These are phyloP conservation scores for Cinchona pubescens DNA, from an alignment of 257 asterid genomes.

Conservation along the genomic window DNA sequence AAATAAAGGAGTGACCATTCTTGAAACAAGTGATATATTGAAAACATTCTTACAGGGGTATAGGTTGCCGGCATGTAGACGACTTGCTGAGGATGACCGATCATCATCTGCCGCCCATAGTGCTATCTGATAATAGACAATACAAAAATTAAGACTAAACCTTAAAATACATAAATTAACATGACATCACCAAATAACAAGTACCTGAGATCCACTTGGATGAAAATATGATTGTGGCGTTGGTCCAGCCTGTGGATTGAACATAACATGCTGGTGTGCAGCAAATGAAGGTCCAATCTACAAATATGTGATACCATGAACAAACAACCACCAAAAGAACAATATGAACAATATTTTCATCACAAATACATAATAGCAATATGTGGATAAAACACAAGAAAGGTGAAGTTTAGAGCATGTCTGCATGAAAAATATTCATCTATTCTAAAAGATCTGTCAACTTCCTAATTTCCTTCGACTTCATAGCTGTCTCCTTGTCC, in stretches of 20 bases:
- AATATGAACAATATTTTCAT: background rate
- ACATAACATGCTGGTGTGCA: conserved; percentile 67
- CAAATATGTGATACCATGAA: conserved; percentile 15
- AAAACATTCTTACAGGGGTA: conserved; percentile 62
- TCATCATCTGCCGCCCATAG: conserved; percentile 90
- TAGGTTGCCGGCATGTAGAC: conserved; percentile 71
- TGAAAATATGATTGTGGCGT: conserved; percentile 76
- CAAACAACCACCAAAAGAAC: background rate
- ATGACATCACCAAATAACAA: conserved; percentile 22
- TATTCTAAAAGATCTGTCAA: background rate
- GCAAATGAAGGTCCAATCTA: conserved; percentile 73
- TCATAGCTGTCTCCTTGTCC: background rate
- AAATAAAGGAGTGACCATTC: background rate
- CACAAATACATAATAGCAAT: background rate
- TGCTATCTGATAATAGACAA: conserved; percentile 27
- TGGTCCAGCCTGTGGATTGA: conserved; percentile 70
- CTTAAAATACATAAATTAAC: background rate
- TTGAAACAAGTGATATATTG: background rate
- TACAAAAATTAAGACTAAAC: background rate
- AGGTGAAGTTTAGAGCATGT: conserved; percentile 2
- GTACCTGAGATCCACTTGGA: conserved; percentile 91
- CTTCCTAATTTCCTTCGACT: background rate
- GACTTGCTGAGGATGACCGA: conserved; percentile 85
- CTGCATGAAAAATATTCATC: background rate
- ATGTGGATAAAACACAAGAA: conserved; percentile 3